These are phyloP conservation scores for Erysimum cheiri DNA, from an alignment of 441 rosid species.

Conservation along the genomic window DNA sequence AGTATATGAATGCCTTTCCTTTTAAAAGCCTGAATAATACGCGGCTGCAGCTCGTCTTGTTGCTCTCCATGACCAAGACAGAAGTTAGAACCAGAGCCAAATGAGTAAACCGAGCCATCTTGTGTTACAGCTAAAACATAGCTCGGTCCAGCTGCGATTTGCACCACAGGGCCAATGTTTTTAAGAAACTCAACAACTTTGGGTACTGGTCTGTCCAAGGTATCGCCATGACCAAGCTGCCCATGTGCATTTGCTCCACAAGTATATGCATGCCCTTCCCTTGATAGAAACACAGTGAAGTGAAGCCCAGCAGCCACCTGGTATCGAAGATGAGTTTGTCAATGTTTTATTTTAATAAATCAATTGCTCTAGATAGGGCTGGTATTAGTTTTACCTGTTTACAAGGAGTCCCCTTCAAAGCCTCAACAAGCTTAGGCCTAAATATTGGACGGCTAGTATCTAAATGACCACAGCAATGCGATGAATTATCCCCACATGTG, in stretches of 20 bases:
- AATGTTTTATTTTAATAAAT: not conserved
- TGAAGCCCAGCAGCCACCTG: constrained; percentile 94
- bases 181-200: constrained; percentile 60
- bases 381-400: constrained; percentile 63
- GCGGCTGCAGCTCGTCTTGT: constrained; percentile 83
- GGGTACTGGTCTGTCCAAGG: constrained; percentile 76
- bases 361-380: not conserved
- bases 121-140: constrained; percentile 74
- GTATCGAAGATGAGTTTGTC: constrained; percentile 36
- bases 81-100: constrained; percentile 88
- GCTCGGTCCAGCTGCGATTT: constrained; percentile 90
- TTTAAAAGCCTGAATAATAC: constrained; percentile 69
- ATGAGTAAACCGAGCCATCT: constrained; percentile 81
- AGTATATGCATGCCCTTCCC: constrained; percentile 74
- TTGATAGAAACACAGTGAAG: constrained; percentile 84
- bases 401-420: constrained; percentile 78
- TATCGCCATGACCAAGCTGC: constrained; percentile 93
- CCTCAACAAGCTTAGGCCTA: constrained; percentile 86
- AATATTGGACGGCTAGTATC: constrained; percentile 85
- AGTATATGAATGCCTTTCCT: constrained; percentile 74
- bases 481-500: constrained; percentile 95
- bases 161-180: constrained; percentile 67
- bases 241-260: constrained; percentile 88
- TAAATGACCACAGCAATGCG: constrained; percentile 84
- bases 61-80: constrained; percentile 99